Evolutionary conservation across 345 rosid genomes (phyloP).

Genomic region (Pistacia atlantica): DNA sequence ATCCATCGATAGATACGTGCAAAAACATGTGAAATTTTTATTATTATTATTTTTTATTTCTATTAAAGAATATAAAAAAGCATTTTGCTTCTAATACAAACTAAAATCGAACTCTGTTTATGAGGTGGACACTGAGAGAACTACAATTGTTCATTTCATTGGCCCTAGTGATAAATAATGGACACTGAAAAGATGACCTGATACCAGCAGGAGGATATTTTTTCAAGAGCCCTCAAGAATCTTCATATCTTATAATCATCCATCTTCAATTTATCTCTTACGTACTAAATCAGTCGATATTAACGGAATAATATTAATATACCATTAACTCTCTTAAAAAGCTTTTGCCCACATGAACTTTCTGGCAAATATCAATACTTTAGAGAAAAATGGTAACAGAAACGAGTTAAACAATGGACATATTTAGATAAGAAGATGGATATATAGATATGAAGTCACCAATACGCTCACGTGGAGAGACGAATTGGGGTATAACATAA

Average conservation of each 20-base stretch:
- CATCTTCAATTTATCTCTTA: no score
- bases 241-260: background rate
- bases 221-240: conserved; percentile 12
- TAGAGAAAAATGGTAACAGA: no score
- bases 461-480: conserved; percentile 28
- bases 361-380: no score
- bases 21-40: conserved; percentile 24
- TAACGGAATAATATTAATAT: no score
- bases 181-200: conserved; percentile 24
- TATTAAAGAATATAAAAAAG: background rate
- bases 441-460: background rate
- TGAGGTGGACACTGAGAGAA: conserved; percentile 24
- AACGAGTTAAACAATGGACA: no score
- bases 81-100: conserved; percentile 32
- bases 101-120: conserved; percentile 7
- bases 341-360: no score
- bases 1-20: conserved; percentile 21
- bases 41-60: no score
- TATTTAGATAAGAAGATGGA: no score
- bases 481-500: conserved; percentile 1
- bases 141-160: conserved; percentile 19
- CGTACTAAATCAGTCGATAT: no score
- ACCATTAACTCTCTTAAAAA: no score
- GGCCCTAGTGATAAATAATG: conserved; percentile 8
- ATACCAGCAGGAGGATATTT: conserved; percentile 19